Evolutionary conservation across 768 basidiomycete genomes (phyloP), one percentile per base, ranked within the genome.

Genomic region (Termitomyces sp.): DNA sequence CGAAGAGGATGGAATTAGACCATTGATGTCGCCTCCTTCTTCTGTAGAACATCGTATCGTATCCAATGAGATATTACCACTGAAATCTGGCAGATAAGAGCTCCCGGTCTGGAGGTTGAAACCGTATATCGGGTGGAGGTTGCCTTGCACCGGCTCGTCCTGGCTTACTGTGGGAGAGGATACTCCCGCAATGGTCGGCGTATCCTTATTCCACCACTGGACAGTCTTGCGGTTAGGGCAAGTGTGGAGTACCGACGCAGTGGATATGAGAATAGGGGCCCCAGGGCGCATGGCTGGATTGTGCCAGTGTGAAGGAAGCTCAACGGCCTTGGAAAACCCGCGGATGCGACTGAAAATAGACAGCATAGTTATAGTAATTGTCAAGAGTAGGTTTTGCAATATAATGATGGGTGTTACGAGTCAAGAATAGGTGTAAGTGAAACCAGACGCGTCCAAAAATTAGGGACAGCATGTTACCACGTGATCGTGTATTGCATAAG

Each of bases 21-120:
- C 29, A 21, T 32, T 16, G 11, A 21, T n/a, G 4, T 50, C 10
- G 41, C 32, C 37, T 21, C 42, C 58, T 7, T 48, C 58, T 50
- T 43, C 57, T 29, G 56, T 32, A 2, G 29, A 54, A 29, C 32
- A 41, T 19, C 19, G 41, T 32, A 46, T 56, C 1, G 59, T 60
- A 27, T 46, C 41, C 53, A 41, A 57, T 7, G 56, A 57, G 8
- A 60, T 50, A 23, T 60, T 53, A 2, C 59, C 59, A 14, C 7
- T 35, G 23, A 31, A 48, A 6, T 60, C 59, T 21, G 25, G 32
- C 3, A 60, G 34, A 57, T 57, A 53, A 41, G 59, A 60, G 45
- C 7, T 2, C 2, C 59, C 59, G 4, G 45, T 60, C 27, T 46
- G n/a, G 8, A 32, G 5, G 27, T 51, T 49, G 34, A 60, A 57